Evolutionary conservation across 805 yeast genomes (phyloP).

Genomic region (Ogataea allantospora): DNA sequence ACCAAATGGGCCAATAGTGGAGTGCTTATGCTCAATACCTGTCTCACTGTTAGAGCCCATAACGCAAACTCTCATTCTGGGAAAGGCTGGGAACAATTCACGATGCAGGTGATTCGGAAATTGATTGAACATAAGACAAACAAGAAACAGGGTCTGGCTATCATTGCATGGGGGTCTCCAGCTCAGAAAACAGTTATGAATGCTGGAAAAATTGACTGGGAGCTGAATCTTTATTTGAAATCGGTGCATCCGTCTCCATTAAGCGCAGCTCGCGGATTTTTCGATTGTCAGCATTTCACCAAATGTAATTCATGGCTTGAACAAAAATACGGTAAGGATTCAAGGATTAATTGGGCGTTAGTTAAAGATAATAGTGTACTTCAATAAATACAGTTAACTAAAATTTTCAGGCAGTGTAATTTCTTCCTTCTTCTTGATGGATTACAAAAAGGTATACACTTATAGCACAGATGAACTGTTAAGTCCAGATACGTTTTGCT

Average conservation of each 20-base stretch:
- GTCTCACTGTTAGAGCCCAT: constrained; percentile 89
- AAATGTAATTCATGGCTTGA: constrained; percentile 77
- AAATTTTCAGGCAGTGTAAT: too few species aligned
- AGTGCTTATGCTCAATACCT: constrained; percentile 81
- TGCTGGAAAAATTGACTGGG: constrained; percentile 28
- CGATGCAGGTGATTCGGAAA: constrained; percentile 62
- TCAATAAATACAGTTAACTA: constrained; percentile 5
- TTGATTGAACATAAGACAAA: constrained; percentile 49
- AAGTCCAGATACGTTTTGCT: constrained; percentile 20
- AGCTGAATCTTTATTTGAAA: constrained; percentile 51
- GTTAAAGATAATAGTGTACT: constrained; percentile 17
- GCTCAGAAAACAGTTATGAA: constrained; percentile 39
- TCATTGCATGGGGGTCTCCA: constrained; percentile 60
- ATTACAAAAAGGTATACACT: constrained; percentile 10
- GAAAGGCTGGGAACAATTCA: constrained; percentile 90
- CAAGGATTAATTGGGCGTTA: constrained; percentile 29
- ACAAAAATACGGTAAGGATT: constrained; percentile 35
- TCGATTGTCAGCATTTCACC: constrained; percentile 70
- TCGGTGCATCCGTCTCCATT: constrained; percentile 95
- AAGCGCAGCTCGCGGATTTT: constrained; percentile 86
- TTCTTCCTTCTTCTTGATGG: too few species aligned
- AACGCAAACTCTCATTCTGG: constrained; percentile 90
- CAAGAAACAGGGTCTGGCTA: constrained; percentile 53
- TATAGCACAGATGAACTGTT: constrained; percentile 14
- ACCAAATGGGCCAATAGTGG: constrained; percentile 87